Conservation (phyloP, 805 yeast species). For the Lachancea sp. region DNA sequence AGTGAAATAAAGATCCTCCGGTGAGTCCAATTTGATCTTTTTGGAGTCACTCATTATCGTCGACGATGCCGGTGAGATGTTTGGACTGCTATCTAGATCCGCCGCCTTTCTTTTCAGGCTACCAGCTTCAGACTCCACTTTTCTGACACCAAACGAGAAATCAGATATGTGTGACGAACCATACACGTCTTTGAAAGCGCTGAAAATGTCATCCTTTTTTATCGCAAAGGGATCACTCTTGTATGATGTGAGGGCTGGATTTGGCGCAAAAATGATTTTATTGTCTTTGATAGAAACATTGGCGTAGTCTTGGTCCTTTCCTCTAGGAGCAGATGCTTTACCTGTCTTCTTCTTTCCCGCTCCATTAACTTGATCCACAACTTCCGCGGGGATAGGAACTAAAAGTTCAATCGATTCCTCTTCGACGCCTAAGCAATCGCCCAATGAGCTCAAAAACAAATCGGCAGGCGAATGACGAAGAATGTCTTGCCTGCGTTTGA, state of each 20-base stretch:
- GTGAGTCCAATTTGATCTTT: constrained; percentile 30
- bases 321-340: constrained; percentile 26
- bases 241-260: background rate
- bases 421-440: constrained; percentile 28
- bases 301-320: constrained; percentile 29
- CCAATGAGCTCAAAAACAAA: constrained; percentile 28
- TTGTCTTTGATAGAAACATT: constrained; percentile 18
- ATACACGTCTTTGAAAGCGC: constrained; percentile 20
- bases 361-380: constrained; percentile 28
- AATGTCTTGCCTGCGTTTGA: constrained; percentile 31
- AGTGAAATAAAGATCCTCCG: constrained; percentile 28
- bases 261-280: constrained; percentile 26
- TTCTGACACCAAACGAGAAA: constrained; percentile 13
- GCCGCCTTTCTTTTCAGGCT: constrained; percentile 26
- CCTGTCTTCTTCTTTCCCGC: constrained; percentile 30
- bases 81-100: constrained; percentile 22
- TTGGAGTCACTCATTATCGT: constrained; percentile 31
- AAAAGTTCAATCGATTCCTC: constrained; percentile 26
- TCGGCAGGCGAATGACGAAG: constrained; percentile 28
- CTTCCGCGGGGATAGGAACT: constrained; percentile 20
- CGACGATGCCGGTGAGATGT: constrained; percentile 21
- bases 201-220: constrained; percentile 17
- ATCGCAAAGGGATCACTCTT: constrained; percentile 19
- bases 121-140: constrained; percentile 3
- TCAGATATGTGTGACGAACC: constrained; percentile 16